Base-by-base conservation (phyloP, 345 rosid species). In the Corymbia maculata region DNA sequence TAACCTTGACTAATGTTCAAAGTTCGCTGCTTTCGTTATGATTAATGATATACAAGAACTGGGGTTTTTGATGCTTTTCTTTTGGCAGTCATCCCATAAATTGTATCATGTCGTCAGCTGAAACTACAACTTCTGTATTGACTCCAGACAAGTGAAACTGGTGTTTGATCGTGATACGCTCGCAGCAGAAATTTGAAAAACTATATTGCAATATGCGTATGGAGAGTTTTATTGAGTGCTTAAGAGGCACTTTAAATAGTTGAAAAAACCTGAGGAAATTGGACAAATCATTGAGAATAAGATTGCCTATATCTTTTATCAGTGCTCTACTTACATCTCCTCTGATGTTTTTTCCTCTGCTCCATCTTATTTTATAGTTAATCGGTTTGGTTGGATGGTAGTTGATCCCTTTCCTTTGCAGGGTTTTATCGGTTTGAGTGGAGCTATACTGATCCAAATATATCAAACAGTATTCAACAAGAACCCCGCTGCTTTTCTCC, bases 401-500 rank as follows among this genome's bases (percentile, higher is more conserved):
- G 21, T 26, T 36, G 59, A 82, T 45, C 44, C n/a, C 86, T n/a
- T 53, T 28, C n/a, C 10, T 49, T 87, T 47, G 24, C 80, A 94
- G 96, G 96, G 96, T 22, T 95, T 90, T 90, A 45, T 93, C 22
- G 94, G 95, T 59, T 88, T 95, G 19, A 91, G 95, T 80, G 95
- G 95, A 47, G 95, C 96, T 30, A 91, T 95, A 66, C 86, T 95
- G 68, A 91, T 95, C 86, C 96, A 95, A 87, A 85, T 91, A 15
- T 92, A 93, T 85, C 92, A 92, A 61, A 91, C 94, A 26, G 13
- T 92, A 21, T 94, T 92, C 87, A 61, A 89, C 68, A 85, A 89
- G 82, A 87, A 92, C 10, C 93, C 95, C 4, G 66, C 89, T 28
- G 87, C 90, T 9, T 95, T 80, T 88, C 91, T 95, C 55, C 90